Percentiles rank a stretch among this genome's conserved stretches.
phyloP scores from a whole-genome alignment of 192 early-diverging fungal genomes.

The Coemansia sp. region DNA sequence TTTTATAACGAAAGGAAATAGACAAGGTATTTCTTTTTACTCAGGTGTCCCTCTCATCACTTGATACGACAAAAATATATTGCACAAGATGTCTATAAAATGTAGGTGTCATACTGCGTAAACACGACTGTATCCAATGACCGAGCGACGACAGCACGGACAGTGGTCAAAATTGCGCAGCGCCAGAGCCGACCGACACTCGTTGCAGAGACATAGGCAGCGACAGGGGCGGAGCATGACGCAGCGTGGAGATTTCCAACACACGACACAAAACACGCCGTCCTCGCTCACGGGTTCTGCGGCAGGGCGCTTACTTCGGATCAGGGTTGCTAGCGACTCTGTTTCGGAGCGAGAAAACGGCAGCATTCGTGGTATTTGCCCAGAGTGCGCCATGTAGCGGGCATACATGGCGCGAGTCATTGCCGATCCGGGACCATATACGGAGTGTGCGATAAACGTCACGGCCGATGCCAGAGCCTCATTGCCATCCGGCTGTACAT shows the following conservation, averaged over 20 bases:
- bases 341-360: constrained; percentile 36
- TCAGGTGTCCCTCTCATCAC: not conserved
- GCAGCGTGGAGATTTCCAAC: constrained; percentile 42
- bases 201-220: constrained; percentile 55
- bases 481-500: constrained; percentile 11
- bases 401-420: constrained; percentile 47
- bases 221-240: constrained; percentile 56
- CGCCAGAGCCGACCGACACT: constrained; percentile 44
- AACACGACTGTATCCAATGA: constrained; percentile 51
- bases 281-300: not conserved
- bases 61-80: not conserved
- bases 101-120: constrained; percentile 34
- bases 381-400: constrained; percentile 13
- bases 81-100: not conserved
- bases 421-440: constrained; percentile 17
- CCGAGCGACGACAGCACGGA: constrained; percentile 48
- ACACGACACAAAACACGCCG: constrained; percentile 38
- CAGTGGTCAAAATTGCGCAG: constrained; percentile 54
- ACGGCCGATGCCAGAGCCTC: constrained; percentile 35
- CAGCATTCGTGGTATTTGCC: constrained; percentile 8
- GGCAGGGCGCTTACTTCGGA: constrained; percentile 31
- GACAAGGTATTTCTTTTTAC: not conserved
- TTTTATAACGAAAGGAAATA: no score
- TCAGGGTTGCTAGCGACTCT: constrained; percentile 43
- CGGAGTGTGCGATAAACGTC: constrained; percentile 42